These are phyloP conservation scores for Ascochyta koolunga DNA, from an alignment of 2,329 filamentous ascomycete genomes.

Conservation along the genomic window DNA sequence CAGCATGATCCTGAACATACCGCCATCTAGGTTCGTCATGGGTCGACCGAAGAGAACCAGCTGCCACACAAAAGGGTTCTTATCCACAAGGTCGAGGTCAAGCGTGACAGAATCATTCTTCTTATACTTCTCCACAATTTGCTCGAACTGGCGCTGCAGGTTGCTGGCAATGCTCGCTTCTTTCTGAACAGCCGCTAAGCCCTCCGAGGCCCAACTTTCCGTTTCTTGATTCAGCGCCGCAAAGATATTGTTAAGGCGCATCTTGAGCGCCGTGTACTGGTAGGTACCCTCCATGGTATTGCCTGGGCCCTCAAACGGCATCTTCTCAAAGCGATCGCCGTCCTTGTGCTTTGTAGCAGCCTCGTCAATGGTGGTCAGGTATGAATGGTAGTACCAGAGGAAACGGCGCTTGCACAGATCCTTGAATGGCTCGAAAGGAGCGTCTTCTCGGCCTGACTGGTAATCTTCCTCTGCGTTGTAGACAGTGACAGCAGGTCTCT, in stretches of 20 bases:
- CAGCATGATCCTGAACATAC: conserved; percentile 82
- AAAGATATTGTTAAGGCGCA: conserved; percentile 72
- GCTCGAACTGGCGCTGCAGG: conserved; percentile 82
- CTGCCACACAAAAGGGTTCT: conserved; percentile 88
- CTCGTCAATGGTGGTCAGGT: conserved; percentile 72
- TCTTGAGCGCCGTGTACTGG: conserved; percentile 76
- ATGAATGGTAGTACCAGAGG: conserved; percentile 94
- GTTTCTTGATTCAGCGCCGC: conserved; percentile 74
- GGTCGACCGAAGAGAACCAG: conserved; percentile 89
- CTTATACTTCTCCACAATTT: conserved; percentile 78
- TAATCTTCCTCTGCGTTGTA: conserved; percentile 59
- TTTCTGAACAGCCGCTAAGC: conserved; percentile 65
- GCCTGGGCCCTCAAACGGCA: conserved; percentile 81
- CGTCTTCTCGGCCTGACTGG: conserved; percentile 56
- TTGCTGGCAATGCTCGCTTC: conserved; percentile 81
- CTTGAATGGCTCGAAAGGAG: conserved; percentile 82
- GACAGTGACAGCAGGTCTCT: conserved; percentile 47
- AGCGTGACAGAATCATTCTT: conserved; percentile 71
- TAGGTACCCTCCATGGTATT: conserved; percentile 90
- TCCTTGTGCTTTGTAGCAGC: conserved; percentile 68
- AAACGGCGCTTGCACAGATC: conserved; percentile 91
- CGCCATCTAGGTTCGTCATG: conserved; percentile 89
- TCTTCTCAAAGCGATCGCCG: conserved; percentile 70
- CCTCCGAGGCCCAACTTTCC: conserved; percentile 72
- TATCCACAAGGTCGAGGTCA: conserved; percentile 75